Percentiles rank a stretch among this genome's conserved stretches.
Evolutionary conservation across 2,329 filamentous ascomycete genomes (phyloP).

Genomic region (Albifimbria verrucaria): DNA sequence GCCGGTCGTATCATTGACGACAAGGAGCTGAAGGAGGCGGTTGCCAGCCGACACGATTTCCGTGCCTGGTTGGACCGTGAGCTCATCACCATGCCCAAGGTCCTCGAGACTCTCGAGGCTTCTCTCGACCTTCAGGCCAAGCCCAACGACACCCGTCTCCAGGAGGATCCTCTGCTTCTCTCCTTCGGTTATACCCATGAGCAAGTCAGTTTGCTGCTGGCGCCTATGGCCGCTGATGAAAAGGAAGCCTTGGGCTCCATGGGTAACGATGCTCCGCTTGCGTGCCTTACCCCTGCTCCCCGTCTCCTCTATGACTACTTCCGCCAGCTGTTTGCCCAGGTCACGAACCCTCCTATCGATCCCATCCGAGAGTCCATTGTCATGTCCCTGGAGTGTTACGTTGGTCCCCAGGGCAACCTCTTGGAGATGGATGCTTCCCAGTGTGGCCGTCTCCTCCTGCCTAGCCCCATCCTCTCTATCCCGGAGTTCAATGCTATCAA

Average conservation of each 20-base stretch:
- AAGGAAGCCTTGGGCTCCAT: conserved; percentile 97
- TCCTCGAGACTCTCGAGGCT: conserved; percentile 61
- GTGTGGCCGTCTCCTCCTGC: conserved; percentile 79
- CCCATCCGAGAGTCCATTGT: conserved; percentile 96
- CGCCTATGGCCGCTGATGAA: conserved; percentile 94
- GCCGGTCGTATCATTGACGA: conserved; percentile 91
- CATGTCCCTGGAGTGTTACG: conserved; percentile 96
- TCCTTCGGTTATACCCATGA: conserved; percentile 95
- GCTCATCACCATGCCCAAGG: conserved; percentile 74
- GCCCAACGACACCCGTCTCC: conserved; percentile 67
- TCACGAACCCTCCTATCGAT: conserved; percentile 96
- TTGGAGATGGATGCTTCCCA: conserved; percentile 90
- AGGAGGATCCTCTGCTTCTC: conserved; percentile 79
- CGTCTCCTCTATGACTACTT: conserved; percentile 94
- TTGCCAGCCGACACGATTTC: conserved; percentile 86
- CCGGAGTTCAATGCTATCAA: conserved; percentile 86
- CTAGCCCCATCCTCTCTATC: conserved; percentile 84
- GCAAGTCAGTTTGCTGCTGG: conserved; percentile 87
- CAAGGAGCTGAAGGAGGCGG: conserved; percentile 82
- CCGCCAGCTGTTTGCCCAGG: conserved; percentile 94
- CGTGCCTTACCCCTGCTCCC: conserved; percentile 85
- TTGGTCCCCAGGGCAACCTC: conserved; percentile 92
- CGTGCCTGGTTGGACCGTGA: conserved; percentile 82
- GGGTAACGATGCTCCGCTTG: conserved; percentile 93
- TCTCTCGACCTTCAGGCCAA: conserved; percentile 62